These are phyloP conservation scores for Suzukiozyma palmioleophila DNA, from an alignment of 1,139 yeast genomes.

Conservation along the genomic window DNA sequence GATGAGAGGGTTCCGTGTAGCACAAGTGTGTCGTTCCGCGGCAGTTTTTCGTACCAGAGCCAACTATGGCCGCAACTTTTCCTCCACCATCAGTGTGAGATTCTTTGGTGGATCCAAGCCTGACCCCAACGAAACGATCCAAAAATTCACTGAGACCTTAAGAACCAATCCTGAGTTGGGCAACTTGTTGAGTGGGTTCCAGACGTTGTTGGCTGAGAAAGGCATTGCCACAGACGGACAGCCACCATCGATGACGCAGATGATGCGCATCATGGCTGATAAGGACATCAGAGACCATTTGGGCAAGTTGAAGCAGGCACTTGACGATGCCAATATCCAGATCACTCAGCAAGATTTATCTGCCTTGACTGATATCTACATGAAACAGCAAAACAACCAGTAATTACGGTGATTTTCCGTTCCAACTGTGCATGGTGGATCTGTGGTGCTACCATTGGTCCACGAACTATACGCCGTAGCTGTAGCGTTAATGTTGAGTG, in stretches of 20 bases:
- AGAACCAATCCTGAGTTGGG: constrained; percentile 25
- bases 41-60: neutral
- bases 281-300: constrained; percentile 32
- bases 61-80: neutral
- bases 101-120: constrained; percentile 2
- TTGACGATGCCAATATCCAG: constrained; percentile 30
- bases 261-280: constrained; percentile 36
- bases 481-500: no score
- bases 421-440: no score
- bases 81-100: neutral
- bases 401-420: no score
- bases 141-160: constrained; percentile 16
- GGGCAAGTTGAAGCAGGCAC: constrained; percentile 25
- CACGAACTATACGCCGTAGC: no score
- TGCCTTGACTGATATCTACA: constrained; percentile 16
- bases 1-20: no score
- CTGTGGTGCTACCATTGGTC: no score
- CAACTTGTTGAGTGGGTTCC: constrained; percentile 27
- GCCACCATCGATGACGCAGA: constrained; percentile 33
- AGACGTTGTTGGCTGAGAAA: constrained; percentile 26
- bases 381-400: constrained; percentile 1
- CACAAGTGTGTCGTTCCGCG: no score
- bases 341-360: constrained; percentile 32
- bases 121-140: constrained; percentile 12
- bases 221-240: constrained; percentile 29